These are phyloP conservation scores for Cochliopodium minus DNA, from an alignment of 208 protist species.

Conservation along the genomic window DNA sequence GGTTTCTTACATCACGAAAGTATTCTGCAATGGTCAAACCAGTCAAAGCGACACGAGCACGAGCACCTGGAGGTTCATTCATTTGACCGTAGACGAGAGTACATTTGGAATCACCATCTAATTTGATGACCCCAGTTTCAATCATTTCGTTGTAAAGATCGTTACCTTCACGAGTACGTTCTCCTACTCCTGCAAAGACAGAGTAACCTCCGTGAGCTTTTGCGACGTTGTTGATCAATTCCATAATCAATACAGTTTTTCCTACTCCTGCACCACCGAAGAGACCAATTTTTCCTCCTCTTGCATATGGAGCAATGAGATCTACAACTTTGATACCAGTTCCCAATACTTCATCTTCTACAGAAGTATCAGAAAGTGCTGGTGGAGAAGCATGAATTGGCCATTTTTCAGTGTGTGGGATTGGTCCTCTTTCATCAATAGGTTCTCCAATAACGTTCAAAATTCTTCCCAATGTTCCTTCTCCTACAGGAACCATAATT, in stretches of 20 bases:
- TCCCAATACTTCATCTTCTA: constrained; percentile 73
- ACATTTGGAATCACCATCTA: constrained; percentile 80
- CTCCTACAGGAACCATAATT: constrained; percentile 84
- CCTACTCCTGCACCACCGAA: constrained; percentile 95
- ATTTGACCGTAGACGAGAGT: constrained; percentile 97
- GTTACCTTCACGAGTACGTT: constrained; percentile 90
- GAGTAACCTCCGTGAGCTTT: constrained; percentile 94
- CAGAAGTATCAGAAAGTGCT: constrained; percentile 70
- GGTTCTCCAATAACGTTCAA: constrained; percentile 96
- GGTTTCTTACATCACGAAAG: constrained; percentile 89
- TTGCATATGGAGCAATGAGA: constrained; percentile 86
- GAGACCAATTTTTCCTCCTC: constrained; percentile 94
- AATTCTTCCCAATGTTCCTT: constrained; percentile 81
- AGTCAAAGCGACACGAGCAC: constrained; percentile 88
- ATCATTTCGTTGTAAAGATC: constrained; percentile 97
- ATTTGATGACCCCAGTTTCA: constrained; percentile 68
- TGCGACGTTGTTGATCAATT: constrained; percentile 96
- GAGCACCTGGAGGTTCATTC: constrained; percentile 93
- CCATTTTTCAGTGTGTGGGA: constrained; percentile 54
- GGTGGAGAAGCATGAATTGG: constrained; percentile 84
- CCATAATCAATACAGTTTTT: constrained; percentile 96
- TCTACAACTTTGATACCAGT: constrained; percentile 97
- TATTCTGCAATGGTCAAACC: constrained; percentile 91
- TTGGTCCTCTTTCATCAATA: constrained; percentile 86
- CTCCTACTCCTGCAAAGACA: constrained; percentile 92